phyloP scores from a whole-genome alignment of 495 filamentous ascomycete genomes.

The Viridothelium virens region DNA sequence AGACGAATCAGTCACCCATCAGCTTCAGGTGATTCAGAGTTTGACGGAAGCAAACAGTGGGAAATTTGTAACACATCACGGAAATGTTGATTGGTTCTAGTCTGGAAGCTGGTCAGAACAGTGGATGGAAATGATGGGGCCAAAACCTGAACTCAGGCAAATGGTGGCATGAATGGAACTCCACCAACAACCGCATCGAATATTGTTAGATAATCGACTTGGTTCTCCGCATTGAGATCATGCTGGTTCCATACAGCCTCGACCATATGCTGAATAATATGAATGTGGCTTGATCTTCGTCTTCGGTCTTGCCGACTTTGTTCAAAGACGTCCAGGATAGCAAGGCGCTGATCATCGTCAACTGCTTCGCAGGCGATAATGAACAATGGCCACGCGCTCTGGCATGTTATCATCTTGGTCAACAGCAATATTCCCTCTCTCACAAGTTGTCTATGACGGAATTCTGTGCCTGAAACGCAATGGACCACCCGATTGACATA shows the following conservation, averaged over 20 bases:
- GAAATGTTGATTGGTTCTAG: slow-evolving; percentile 18
- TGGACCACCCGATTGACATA: slow-evolving; percentile 24
- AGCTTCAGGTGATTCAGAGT: slow-evolving; percentile 17
- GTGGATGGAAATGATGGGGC: slow-evolving; percentile 12
- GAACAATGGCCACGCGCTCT: slow-evolving; percentile 26
- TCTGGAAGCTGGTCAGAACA: slow-evolving; percentile 10
- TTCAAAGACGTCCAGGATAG: slow-evolving; percentile 24
- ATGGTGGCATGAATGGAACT: slow-evolving; percentile 24
- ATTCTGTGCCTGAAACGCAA: slow-evolving; percentile 21
- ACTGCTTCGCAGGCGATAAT: slow-evolving; percentile 26
- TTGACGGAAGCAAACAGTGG: slow-evolving; percentile 19
- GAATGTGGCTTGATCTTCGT: slow-evolving; percentile 23
- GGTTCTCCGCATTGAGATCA: slow-evolving; percentile 23
- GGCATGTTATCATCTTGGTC: slow-evolving; percentile 22
- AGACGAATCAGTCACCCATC: slow-evolving; percentile 17
- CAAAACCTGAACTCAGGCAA: slow-evolving; percentile 19
- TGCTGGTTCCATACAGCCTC: slow-evolving; percentile 25
- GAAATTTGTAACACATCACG: slow-evolving; percentile 19
- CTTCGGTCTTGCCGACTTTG: slow-evolving; percentile 17
- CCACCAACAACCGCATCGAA: slow-evolving; percentile 23
- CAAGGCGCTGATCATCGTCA: slow-evolving; percentile 23
- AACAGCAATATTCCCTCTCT: slow-evolving; percentile 23
- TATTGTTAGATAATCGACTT: slow-evolving; percentile 22
- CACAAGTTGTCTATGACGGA: slow-evolving; percentile 25
- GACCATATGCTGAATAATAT: slow-evolving; percentile 23